Percentiles rank a stretch among this genome's conserved stretches.
Evolutionary conservation across 2,329 filamentous ascomycete species (phyloP).

Genomic region (Xylariomycetidae sp.): DNA sequence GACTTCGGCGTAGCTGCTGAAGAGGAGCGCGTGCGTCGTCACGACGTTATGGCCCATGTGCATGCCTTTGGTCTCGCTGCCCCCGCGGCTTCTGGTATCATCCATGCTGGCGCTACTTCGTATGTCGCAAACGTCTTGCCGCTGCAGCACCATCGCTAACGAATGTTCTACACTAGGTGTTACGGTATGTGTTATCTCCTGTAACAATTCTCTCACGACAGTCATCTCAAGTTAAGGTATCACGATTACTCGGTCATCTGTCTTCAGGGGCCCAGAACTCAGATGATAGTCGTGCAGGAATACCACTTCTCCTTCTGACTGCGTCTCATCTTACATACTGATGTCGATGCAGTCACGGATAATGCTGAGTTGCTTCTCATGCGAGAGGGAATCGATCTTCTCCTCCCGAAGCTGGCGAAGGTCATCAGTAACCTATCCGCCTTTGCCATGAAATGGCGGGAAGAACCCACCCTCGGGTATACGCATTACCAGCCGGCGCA

Average conservation of each 20-base stretch:
- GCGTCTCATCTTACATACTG: neutral
- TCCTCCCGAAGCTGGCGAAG: slow-evolving; percentile 70
- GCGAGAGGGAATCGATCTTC: slow-evolving; percentile 64
- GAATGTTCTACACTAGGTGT: too few species aligned
- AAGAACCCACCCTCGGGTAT: slow-evolving; percentile 67
- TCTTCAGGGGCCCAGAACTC: too few species aligned
- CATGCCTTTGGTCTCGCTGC: slow-evolving; percentile 64
- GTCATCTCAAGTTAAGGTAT: too few species aligned
- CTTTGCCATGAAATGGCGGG: slow-evolving; percentile 64
- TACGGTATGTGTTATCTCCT: too few species aligned
- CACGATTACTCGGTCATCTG: too few species aligned
- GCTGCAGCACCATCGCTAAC: too few species aligned
- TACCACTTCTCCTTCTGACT: neutral
- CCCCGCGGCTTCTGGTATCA: slow-evolving; percentile 59
- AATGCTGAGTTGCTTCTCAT: slow-evolving; percentile 75
- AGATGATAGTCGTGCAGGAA: too few species aligned
- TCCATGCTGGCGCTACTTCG: slow-evolving; percentile 68
- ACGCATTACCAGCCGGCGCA: slow-evolving; percentile 66
- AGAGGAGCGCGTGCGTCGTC: slow-evolving; percentile 70
- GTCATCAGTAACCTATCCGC: slow-evolving; percentile 67
- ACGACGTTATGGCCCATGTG: slow-evolving; percentile 66
- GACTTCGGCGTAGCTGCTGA: slow-evolving; percentile 70
- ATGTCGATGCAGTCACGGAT: slow-evolving; percentile 55
- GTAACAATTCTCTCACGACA: too few species aligned
- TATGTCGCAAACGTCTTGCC: too few species aligned